Evolutionary conservation across 768 basidiomycete species (phyloP).

Genomic region (Exsudoporus frostii): DNA sequence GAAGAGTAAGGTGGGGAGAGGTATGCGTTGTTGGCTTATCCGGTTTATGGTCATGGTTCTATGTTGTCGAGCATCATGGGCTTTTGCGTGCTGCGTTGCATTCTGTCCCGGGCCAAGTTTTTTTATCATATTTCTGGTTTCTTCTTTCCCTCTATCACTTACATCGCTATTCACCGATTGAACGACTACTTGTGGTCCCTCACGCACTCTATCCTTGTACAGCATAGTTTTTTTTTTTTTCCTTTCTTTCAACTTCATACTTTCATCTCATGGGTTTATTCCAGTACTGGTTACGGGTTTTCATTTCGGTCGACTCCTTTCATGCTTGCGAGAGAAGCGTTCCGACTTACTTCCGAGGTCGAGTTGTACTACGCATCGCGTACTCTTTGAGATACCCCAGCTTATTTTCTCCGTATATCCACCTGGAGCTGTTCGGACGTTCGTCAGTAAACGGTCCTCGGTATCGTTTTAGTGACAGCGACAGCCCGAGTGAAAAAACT

Average conservation of each 20-base stretch:
- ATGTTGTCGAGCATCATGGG: slow-evolving; percentile 14
- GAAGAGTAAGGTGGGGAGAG: slow-evolving; percentile 45
- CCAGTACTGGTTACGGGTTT: slow-evolving; percentile 25
- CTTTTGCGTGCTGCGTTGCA: slow-evolving; percentile 4
- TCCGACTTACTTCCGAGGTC: too few species aligned
- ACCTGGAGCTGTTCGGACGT: neutral
- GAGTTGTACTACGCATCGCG: slow-evolving; percentile 13
- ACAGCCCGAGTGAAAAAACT: too few species aligned
- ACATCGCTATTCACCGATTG: slow-evolving; percentile 20
- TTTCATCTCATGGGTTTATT: slow-evolving; percentile 8
- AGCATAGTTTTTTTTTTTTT: neutral
- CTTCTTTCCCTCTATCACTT: neutral
- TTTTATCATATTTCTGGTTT: slow-evolving; percentile 1
- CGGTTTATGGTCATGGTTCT: slow-evolving; percentile 6
- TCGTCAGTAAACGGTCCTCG: neutral
- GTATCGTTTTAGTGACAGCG: neutral
- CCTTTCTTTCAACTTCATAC: neutral
- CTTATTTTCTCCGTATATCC: slow-evolving; percentile 10
- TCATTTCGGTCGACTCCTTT: slow-evolving; percentile 1
- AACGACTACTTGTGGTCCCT: slow-evolving; percentile 3
- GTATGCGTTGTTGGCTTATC: slow-evolving; percentile 2
- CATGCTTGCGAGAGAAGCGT: slow-evolving; percentile 1
- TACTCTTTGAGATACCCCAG: slow-evolving; percentile 28
- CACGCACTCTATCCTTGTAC: slow-evolving; percentile 3
- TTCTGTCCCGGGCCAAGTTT: slow-evolving; percentile 1